Evolutionary conservation across 805 yeast species (phyloP).

Genomic region (Saccharomycopsis vini): DNA sequence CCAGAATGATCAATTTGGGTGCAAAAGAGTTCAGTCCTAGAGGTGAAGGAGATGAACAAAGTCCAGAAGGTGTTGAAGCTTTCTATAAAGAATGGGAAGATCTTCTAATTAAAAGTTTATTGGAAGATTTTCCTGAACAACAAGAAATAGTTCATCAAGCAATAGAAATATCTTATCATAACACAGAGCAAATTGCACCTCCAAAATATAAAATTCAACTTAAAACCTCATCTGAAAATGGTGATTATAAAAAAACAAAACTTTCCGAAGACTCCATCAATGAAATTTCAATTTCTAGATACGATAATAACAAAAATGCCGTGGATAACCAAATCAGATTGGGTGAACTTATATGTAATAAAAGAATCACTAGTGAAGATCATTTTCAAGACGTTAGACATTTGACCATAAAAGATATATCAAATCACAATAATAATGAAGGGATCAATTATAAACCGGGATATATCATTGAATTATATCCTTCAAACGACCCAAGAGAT

Average conservation of each 20-base stretch:
- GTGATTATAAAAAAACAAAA: constrained; percentile 26
- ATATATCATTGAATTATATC: constrained; percentile 71
- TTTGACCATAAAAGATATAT: constrained; percentile 32
- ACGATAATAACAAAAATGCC: constrained; percentile 10
- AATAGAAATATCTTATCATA: too few species aligned
- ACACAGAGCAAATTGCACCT: background rate
- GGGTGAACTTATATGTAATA: constrained; percentile 44
- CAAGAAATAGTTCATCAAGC: too few species aligned
- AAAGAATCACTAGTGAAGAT: constrained; percentile 53
- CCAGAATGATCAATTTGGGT: constrained; percentile 72
- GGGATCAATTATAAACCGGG: constrained; percentile 52
- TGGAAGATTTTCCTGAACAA: constrained; percentile 28
- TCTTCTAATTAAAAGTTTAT: constrained; percentile 32
- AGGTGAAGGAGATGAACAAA: constrained; percentile 85
- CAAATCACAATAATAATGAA: constrained; percentile 16
- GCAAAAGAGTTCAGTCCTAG: constrained; percentile 62
- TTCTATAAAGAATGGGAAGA: constrained; percentile 69
- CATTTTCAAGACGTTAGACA: constrained; percentile 91
- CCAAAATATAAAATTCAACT: constrained; percentile 4
- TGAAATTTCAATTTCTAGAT: constrained; percentile 26
- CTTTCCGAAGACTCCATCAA: constrained; percentile 25
- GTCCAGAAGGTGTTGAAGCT: constrained; percentile 62
- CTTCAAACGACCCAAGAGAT: constrained; percentile 53
- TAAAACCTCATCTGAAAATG: too few species aligned
- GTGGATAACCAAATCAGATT: too few species aligned